Evolutionary conservation across 495 filamentous ascomycete genomes (phyloP).

Genomic region (Hyaloscypha variabilis): DNA sequence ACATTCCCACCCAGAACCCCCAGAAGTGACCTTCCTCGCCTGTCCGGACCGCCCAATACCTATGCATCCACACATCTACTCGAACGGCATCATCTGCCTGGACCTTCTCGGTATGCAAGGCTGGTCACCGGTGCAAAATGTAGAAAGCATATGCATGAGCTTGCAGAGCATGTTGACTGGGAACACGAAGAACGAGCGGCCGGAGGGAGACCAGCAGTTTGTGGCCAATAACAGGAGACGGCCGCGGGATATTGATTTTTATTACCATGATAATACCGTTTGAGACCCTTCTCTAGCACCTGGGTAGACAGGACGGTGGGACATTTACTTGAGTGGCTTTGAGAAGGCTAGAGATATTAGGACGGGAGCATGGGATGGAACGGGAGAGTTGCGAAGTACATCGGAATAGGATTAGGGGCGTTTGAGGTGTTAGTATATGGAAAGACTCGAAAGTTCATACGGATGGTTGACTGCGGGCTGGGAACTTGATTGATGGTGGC

Average conservation of each 20-base stretch:
- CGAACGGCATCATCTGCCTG: conserved; percentile 96
- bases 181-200: conserved; percentile 86
- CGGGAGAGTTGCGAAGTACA: not conserved
- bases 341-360: not conserved
- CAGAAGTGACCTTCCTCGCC: conserved; percentile 86
- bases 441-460: not conserved
- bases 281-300: conserved; percentile 38
- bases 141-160: conserved; percentile 96
- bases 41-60: conserved; percentile 74
- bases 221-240: conserved; percentile 74
- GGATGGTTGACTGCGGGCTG: not conserved
- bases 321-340: not conserved
- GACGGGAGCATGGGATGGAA: not conserved
- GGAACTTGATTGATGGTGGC: not conserved
- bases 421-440: not conserved
- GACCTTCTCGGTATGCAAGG: conserved; percentile 85
- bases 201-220: conserved; percentile 84
- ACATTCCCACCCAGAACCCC: conserved; percentile 64
- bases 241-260: conserved; percentile 84
- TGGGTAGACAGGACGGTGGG: not conserved
- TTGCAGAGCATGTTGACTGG: conserved; percentile 97
- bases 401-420: not conserved
- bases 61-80: conserved; percentile 97
- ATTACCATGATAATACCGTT: conserved; percentile 85
- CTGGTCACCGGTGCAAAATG: conserved; percentile 96